Evolutionary conservation across 2,329 filamentous ascomycete genomes (phyloP), one percentile per base, ranked within the genome.

Genomic region (Fusarium goolgardi): DNA sequence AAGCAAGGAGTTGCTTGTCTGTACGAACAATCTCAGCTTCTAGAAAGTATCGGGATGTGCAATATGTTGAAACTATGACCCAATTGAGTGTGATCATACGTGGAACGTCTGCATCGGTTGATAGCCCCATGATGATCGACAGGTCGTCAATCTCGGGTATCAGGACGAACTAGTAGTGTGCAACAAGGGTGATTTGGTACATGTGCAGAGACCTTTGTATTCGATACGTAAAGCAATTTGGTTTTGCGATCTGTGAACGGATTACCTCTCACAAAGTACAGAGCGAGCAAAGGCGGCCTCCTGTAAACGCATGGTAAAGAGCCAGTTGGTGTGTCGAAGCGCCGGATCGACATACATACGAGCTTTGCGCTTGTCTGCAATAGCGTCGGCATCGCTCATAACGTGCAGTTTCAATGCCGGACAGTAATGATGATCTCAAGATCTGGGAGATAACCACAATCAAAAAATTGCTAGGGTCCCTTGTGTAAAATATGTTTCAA

Each of bases 141-240:
- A 67, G 37, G 66, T 74, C 70, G 68, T 63, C 69, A 74, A 71
- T 73, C 72, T 74, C 72, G 72, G 72, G 67, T 73, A 74, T 74
- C 72, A 73, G 68, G 50, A 39, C 43, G 46, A 60, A 52, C 64
- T 69, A 60, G 45, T 45, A 63, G 50, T 49, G 29, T 47, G 32
- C 25, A 68, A 50, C 47, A 66, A 50, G 35, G 27, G 59, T 50
- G 55, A 62, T 63, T 47, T 61, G 23, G 29, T 29, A 45, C 31
- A n/a, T 40, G 40, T 37, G 35, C 41, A 49, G 45, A 51, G 50
- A 54, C 45, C n/a, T 43, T 35, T 43, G 39, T 52, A 32, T 47
- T 44, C 49, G 34, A 21, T 61, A 59, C 59, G 61, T 64, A 67
- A 64, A 58, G 46, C 20, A 52, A 25, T 41, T 20, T 31, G 37